Base-by-base conservation (phyloP, 1,284 basidiomycete genomes). In the Cryptococcus jaspeensis region DNA sequence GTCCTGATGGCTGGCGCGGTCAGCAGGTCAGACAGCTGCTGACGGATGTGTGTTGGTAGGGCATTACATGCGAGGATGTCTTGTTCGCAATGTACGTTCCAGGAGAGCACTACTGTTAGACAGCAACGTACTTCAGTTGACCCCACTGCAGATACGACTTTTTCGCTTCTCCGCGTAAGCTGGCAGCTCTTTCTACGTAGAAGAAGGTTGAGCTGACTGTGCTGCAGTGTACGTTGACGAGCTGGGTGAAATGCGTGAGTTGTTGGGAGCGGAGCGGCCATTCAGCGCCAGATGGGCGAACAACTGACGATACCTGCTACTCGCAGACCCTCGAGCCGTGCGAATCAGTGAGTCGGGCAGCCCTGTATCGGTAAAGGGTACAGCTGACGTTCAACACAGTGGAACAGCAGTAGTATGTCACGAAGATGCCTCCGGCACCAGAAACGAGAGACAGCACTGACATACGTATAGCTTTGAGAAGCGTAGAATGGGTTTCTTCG, bases 401-500 rank as follows among this genome's bases (percentile, higher is more conserved):
- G 74, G 74, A 76, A 58, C 74, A 76, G 56, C 74, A 76, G 58
- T 76, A 74, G 69, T 74, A 53, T 15, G 71, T 56, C 25, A 25
- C 18, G 6, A 35, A 12, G 32, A 9, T 5, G 5, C 28, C 28
- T 32, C 5, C 5, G 28, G 32, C n/a, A n/a, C n/a, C n/a, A n/a
- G 47, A 37, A 16, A 38, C 9, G 25, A 46, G 9, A 42, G 28
- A 18, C 23, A 5, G 4, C 28, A 5, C 49, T 51, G 41, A 54
- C 28, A 13, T 28, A 5, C 22, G 9, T 8, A 11, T 38, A 71
- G 69, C 56, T 73, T 73, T 50, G 71, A 72, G 47, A 73, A 73
- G 54, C 60, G 71, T 3, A 55, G 71, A 28, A 73, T 73, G 71
- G 71, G 71, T 5, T 73, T 71, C 59, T 73, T 73, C 55, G 71